A percentile compares a stretch with the other conserved stretches of the same genome.
Conservation (phyloP, 306 rosid species). For the Ammopiptanthus mongolicus region DNA sequence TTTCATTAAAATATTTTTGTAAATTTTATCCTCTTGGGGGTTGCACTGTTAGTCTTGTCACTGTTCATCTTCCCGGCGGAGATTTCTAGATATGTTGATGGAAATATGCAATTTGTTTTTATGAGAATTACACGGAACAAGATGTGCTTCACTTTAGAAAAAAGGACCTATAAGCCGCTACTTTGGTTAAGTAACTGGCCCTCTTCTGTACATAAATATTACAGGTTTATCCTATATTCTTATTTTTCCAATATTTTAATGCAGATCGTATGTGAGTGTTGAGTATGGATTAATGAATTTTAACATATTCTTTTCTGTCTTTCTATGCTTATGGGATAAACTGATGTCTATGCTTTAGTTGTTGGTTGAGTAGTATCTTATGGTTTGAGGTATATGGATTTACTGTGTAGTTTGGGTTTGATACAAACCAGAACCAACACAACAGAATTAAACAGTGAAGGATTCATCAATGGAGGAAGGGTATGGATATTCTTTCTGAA, state of each 20-base stretch:
- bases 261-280: background rate
- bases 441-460: no score
- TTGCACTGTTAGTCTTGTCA: background rate
- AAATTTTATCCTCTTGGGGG: background rate
- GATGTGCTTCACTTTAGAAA: background rate
- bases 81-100: slow-evolving; percentile 3
- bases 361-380: background rate
- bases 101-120: background rate
- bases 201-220: background rate
- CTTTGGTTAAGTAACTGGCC: background rate
- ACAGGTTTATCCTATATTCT: background rate
- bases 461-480: no score
- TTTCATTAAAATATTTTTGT: background rate
- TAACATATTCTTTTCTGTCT: background rate
- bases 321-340: background rate
- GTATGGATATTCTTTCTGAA: no score
- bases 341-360: background rate
- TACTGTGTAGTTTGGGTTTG: background rate
- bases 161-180: background rate
- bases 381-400: background rate
- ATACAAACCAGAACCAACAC: no score
- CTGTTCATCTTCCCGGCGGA: background rate
- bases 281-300: background rate
- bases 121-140: background rate
- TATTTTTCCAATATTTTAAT: background rate